Evolutionary conservation across 139 green algal species (phyloP).

Genomic region (Coelastrella sp.): DNA sequence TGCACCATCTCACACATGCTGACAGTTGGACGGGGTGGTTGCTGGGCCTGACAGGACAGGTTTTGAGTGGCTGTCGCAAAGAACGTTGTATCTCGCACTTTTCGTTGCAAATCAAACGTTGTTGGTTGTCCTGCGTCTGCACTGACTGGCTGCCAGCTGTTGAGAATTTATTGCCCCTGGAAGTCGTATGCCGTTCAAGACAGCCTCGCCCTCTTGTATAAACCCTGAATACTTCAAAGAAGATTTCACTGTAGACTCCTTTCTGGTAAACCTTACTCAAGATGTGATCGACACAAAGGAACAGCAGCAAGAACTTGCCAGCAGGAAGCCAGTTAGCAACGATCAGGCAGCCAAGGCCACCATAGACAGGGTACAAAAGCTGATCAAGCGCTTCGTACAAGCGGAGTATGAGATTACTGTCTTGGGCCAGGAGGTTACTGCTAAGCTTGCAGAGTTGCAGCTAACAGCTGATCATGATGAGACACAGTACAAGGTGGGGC

Average conservation of each 20-base stretch:
- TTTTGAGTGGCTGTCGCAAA: too few species aligned
- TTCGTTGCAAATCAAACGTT: not conserved
- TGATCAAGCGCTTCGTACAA: conserved; percentile 15
- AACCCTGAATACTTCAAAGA: conserved; percentile 35
- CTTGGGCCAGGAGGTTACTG: conserved; percentile 48
- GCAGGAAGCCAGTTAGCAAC: not conserved
- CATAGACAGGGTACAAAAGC: conserved; percentile 34
- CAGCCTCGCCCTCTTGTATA: not conserved
- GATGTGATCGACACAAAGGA: conserved; percentile 34
- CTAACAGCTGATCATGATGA: conserved; percentile 45
- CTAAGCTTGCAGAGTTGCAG: conserved; percentile 50
- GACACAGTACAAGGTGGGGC: conserved; percentile 43
- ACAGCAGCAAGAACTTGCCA: not conserved
- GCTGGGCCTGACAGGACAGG: too few species aligned
- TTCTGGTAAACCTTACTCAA: conserved; percentile 34
- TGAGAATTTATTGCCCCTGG: too few species aligned
- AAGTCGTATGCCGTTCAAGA: not conserved
- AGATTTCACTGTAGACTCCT: conserved; percentile 37
- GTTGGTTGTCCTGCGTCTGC: too few species aligned
- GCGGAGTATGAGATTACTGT: conserved; percentile 53
- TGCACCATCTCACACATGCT: too few species aligned
- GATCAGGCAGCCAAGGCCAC: not conserved
- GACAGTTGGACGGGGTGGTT: too few species aligned
- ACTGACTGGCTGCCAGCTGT: too few species aligned
- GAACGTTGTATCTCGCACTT: not conserved